phyloP scores from a whole-genome alignment of 2,329 filamentous ascomycete genomes.

The Scorias spongiosa region DNA sequence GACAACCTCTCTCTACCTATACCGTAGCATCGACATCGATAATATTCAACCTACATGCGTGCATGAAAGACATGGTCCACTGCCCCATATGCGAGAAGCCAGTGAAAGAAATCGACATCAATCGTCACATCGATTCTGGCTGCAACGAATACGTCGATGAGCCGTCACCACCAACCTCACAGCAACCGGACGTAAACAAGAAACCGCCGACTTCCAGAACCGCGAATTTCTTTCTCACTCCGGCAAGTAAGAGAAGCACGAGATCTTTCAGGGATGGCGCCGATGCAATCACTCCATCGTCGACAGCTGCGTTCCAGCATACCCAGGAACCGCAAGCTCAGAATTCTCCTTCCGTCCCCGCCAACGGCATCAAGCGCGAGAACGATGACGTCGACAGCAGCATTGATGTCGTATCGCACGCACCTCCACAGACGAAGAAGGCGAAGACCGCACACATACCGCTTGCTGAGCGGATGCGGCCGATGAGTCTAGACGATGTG shows the following conservation, averaged over 20 bases:
- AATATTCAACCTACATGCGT: too few relatives aligned
- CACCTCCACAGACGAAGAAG: not conserved
- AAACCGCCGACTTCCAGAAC: slow-evolving; percentile 20
- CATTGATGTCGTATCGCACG: not conserved
- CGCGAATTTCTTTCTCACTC: slow-evolving; percentile 40
- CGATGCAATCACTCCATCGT: slow-evolving; percentile 1
- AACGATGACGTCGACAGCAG: not conserved
- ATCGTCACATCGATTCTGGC: slow-evolving; percentile 75
- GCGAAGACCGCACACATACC: slow-evolving; percentile 57
- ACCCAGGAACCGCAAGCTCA: too few relatives aligned
- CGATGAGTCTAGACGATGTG: slow-evolving; percentile 67
- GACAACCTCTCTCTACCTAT: too few relatives aligned
- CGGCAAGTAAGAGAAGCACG: slow-evolving; percentile 27
- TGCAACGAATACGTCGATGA: slow-evolving; percentile 56
- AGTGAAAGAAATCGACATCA: slow-evolving; percentile 56
- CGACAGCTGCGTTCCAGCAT: too few relatives aligned
- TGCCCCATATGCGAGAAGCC: slow-evolving; percentile 22
- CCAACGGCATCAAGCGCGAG: not conserved
- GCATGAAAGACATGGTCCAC: slow-evolving; percentile 7
- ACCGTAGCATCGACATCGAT: too few relatives aligned
- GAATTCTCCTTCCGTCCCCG: too few relatives aligned
- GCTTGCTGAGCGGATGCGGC: slow-evolving; percentile 86
- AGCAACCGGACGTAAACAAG: slow-evolving; percentile 18
- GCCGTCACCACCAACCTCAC: slow-evolving; percentile 22
- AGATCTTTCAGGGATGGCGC: not conserved